Conservation (phyloP, 768 basidiomycete species). For the Myochromella boudieri region DNA sequence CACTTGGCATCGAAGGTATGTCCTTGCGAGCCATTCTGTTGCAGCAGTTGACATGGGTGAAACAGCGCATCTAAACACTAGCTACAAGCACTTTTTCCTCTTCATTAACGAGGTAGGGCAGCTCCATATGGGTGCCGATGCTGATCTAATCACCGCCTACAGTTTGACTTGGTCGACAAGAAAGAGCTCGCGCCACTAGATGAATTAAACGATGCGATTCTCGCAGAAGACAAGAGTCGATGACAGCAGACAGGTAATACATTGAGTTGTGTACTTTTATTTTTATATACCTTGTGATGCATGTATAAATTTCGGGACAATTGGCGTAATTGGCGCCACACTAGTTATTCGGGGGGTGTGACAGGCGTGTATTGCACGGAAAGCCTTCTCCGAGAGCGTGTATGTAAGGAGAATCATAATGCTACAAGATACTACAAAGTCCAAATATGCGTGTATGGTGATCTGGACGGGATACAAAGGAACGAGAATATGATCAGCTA, state of each 20-base stretch:
- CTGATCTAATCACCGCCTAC: conserved; percentile 5
- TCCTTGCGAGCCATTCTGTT: background rate
- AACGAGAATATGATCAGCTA: background rate
- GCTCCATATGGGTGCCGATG: background rate
- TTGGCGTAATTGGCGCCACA: too few species aligned
- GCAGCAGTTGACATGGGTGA: background rate
- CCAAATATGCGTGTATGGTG: conserved; percentile 9
- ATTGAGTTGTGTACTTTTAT: conserved; percentile 16
- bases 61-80: conserved; percentile 95
- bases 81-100: conserved; percentile 96
- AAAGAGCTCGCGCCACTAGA: conserved; percentile 94
- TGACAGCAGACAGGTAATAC: too few species aligned
- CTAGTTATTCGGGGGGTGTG: too few species aligned
- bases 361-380: conserved; percentile 16
- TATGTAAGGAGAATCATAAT: conserved; percentile 8
- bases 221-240: conserved; percentile 50
- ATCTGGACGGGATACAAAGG: conserved; percentile 3
- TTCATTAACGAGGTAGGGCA: conserved; percentile 87
- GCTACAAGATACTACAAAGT: conserved; percentile 11
- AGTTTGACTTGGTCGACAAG: conserved; percentile 96
- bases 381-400: conserved; percentile 17
- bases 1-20: conserved; percentile 94
- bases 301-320: too few species aligned
- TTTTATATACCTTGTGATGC: conserved; percentile 14
- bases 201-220: conserved; percentile 91